Evolutionary conservation across 176 grass and related monocot species (phyloP), one percentile per base, ranked within the genome.

Genomic region (Urochloa ruziziensis): DNA sequence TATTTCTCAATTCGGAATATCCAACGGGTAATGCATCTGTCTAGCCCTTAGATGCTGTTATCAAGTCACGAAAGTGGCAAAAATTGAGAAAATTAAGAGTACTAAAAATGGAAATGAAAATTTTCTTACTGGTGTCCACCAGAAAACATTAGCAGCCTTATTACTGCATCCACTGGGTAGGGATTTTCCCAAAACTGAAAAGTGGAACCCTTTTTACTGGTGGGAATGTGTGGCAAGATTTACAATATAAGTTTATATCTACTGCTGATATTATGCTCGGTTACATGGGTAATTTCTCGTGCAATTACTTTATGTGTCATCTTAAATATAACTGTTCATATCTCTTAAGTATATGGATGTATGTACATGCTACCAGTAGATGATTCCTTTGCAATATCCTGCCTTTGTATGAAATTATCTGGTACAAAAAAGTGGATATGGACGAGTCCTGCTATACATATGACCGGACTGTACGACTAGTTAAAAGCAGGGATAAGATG

Each of bases 1-100:
- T 77, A 34, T 85, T 67, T 76, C 35, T 68, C 69, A 78, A 65
- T 36, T 36, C 27, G 12, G 67, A 76, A 53, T 75, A 43, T 73
- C 23, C 36, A 58, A 71, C 63, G 17, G 78, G 73, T 40, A 84
- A 79, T 66, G 27, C 17, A 79, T 79, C 29, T 79, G 73, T 39
- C 23, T 59, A 43, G 67, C 16, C n/a, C 28, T 30, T 83, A 62
- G 61, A 35, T 63, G 43, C 25, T 47, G 19, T 23, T 36, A 66
- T 66, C 6, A 30, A 36, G 8, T 36, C 30, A 7, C 19, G 16
- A 4, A 66, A 21, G 19, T 36, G 33, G 32, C 9, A 11, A 21
- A 66, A 21, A 36, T 21, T 66, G 62, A 54, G 19, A 23, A 54
- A 54, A 23, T 54, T 17, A 49, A 49, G 15, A 49, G 18, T 49